Percentiles rank a stretch among this genome's conserved stretches.
These are phyloP conservation scores for Kazachstania sp. DNA, from an alignment of 1,139 yeast species.

Conservation along the genomic window DNA sequence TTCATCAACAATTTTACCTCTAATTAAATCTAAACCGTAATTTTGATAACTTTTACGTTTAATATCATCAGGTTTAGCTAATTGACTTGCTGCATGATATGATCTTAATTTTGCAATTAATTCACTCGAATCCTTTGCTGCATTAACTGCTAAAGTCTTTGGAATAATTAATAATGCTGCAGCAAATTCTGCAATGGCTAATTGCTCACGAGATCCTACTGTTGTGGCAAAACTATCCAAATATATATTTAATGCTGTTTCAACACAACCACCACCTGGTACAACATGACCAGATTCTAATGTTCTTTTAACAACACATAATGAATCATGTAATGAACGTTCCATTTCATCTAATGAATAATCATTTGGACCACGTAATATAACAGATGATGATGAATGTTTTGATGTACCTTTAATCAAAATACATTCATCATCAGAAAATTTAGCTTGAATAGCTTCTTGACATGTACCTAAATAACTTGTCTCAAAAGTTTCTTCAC, in stretches of 20 bases:
- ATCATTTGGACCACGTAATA: conserved; percentile 94
- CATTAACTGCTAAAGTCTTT: conserved; percentile 93
- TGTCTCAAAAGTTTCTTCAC: conserved; percentile 92
- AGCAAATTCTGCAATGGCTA: conserved; percentile 97
- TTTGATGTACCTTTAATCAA: conserved; percentile 89
- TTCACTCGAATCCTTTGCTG: conserved; percentile 95
- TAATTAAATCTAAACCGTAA: conserved; percentile 85
- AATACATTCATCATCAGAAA: conserved; percentile 96
- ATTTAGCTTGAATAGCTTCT: conserved; percentile 83
- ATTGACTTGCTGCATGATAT: conserved; percentile 92
- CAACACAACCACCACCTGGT: conserved; percentile 99
- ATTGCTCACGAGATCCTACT: conserved; percentile 94
- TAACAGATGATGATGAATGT: conserved; percentile 85
- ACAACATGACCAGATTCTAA: conserved; percentile 91
- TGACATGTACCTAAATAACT: conserved; percentile 84
- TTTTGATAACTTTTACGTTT: conserved; percentile 81
- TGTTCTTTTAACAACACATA: conserved; percentile 92
- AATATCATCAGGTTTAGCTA: conserved; percentile 68
- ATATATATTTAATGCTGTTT: conserved; percentile 88
- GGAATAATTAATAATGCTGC: conserved; percentile 84
- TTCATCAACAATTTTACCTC: conserved; percentile 88
- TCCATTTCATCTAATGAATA: conserved; percentile 98
- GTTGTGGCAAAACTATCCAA: conserved; percentile 97
- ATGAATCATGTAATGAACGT: conserved; percentile 88
- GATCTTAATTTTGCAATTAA: conserved; percentile 91